Base-by-base conservation (phyloP, 176 grass and related monocot species). In the Juncus effusus region DNA sequence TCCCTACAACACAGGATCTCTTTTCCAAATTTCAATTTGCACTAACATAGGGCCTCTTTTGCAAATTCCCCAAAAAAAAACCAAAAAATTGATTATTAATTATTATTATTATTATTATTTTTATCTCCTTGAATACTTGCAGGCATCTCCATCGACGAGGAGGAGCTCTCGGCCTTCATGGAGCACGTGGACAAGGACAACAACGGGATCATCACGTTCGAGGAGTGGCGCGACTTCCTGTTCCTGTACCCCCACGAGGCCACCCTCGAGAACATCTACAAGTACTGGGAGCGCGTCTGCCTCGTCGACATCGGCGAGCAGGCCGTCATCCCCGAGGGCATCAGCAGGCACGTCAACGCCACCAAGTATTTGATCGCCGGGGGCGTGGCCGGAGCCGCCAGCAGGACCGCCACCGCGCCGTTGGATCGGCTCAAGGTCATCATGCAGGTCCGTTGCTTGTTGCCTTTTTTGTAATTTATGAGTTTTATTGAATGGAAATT, bases 221-320 rank as follows among this genome's bases (percentile, higher is more conserved):
- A 90, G 74, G 90, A 95, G 78, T 95, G 90, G 90, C 85, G 90
- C n/a, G 86, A 95, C 64, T 95, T 95, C 74, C 90, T 95, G 80
- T 76, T 86, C 63, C 85, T 95, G 65, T 95, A 89, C 41, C 90
- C 90, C 53, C 86, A 89, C 76, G 90, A 95, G 79, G 86, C 80
- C 65, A 95, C 90, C 36, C 82, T 95, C 1, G 86, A 95, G 52
- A 90, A 95, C 74, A 95, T 95, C 13, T 95, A 95, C 56, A 80
- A 86, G 79, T 84, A 95, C 40, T 95, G 85, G 90, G 90, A 95
- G 76, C 86, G 86, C 81, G 70, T 95, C 37, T 95, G 90, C 45
- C 79, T 86, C 61, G 83, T 95, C 40, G 83, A 95, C 80, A 95
- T 95, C 36, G 90, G 90, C 5, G 86, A 95, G 55, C 90, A 86